A percentile compares a stretch with the other conserved stretches of the same genome.
Evolutionary conservation across 208 protist genomes (phyloP).

Genomic region (Acanthamoeba lenticulata): DNA sequence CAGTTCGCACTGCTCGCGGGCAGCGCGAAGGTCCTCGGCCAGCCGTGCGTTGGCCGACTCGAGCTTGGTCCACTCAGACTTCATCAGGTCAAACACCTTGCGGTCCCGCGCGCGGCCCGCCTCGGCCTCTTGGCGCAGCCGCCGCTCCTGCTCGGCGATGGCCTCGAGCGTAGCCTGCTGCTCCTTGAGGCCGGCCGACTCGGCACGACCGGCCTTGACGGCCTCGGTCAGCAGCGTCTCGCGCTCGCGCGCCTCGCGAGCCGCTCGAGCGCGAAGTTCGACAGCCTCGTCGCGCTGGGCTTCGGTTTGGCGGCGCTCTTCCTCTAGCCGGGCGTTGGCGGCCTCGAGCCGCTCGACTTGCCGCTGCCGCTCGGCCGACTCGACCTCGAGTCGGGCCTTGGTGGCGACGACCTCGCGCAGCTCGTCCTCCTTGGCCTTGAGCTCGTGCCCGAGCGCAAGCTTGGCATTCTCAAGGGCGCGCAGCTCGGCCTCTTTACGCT

Average conservation of each 20-base stretch:
- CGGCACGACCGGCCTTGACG: background rate
- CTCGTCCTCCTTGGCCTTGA: slow-evolving; percentile 2
- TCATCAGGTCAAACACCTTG: background rate
- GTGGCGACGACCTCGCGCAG: background rate
- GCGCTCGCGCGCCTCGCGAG: background rate
- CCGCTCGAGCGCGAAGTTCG: background rate
- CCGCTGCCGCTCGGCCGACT: background rate
- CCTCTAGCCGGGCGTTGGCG: background rate
- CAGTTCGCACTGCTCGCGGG: background rate
- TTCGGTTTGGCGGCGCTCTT: background rate
- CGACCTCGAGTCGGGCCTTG: slow-evolving; percentile 42
- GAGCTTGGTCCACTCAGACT: background rate
- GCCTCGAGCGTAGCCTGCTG: slow-evolving; percentile 20
- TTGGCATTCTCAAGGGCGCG: background rate
- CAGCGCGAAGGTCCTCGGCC: background rate
- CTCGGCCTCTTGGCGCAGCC: slow-evolving; percentile 17
- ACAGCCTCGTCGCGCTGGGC: background rate
- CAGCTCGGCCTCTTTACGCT: slow-evolving; percentile 23
- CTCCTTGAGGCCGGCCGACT: background rate
- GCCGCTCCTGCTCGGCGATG: slow-evolving; percentile 27
- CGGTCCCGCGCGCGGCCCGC: background rate
- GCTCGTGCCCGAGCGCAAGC: background rate
- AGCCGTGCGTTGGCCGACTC: background rate
- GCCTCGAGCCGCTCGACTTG: background rate
- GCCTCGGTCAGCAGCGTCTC: background rate